Evolutionary conservation across 306 rosid genomes (phyloP).

Genomic region (Gastrolobium villosum): DNA sequence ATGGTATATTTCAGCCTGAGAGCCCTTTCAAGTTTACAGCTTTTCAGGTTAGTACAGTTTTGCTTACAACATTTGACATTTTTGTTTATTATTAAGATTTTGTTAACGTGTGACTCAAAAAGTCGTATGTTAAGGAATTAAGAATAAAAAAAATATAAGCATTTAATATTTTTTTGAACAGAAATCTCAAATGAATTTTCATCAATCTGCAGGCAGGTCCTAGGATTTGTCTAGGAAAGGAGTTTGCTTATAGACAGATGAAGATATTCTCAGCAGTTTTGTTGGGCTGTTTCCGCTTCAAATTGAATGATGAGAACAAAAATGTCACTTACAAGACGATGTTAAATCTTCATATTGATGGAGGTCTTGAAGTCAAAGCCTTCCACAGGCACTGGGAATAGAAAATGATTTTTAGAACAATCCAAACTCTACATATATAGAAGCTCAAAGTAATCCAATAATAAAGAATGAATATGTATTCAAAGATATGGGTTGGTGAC

Average conservation of each 20-base stretch:
- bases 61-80: not conserved
- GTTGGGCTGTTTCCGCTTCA: conserved; percentile 66
- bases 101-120: not conserved
- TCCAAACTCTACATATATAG: conserved; percentile 2
- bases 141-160: not conserved
- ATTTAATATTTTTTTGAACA: conserved; percentile 5
- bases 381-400: conserved; percentile 53
- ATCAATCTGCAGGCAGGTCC: conserved; percentile 76
- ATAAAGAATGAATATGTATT: not conserved
- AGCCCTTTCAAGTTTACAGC: conserved; percentile 83
- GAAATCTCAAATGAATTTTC: conserved; percentile 18
- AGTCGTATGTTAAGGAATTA: not conserved
- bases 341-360: conserved; percentile 83
- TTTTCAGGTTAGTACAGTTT: conserved; percentile 69
- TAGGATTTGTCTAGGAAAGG: conserved; percentile 85
- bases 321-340: conserved; percentile 77
- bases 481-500: not conserved
- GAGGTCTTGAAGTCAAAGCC: conserved; percentile 71
- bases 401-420: conserved; percentile 13
- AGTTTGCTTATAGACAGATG: conserved; percentile 91
- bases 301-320: conserved; percentile 66
- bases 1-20: conserved; percentile 65
- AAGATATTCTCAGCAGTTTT: conserved; percentile 77
- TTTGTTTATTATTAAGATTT: not conserved
- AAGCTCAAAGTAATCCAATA: conserved; percentile 22